Conservation (phyloP, 2,329 filamentous ascomycete genomes). For the Metarhizium humberi region DNA sequence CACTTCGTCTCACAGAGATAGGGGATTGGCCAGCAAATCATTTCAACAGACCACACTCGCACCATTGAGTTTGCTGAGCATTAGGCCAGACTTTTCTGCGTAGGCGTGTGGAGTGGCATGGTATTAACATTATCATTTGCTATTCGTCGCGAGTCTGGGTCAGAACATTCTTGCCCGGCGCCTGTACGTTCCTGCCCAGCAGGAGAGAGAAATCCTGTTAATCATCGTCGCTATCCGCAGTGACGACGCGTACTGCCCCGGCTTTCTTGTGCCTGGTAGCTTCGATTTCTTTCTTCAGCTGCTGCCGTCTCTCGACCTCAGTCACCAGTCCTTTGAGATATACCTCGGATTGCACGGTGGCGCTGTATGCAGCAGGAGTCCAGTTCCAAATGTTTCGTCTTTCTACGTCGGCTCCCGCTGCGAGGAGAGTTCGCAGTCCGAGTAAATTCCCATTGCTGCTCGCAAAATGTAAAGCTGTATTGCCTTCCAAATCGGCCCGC, state of each 20-base stretch:
- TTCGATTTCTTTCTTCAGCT: constrained; percentile 30
- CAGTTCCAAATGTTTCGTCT: constrained; percentile 68
- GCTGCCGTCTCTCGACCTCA: constrained; percentile 54
- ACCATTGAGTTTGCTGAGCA: no score
- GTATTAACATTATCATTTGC: no score
- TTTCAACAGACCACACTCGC: background rate
- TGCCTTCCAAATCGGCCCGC: constrained; percentile 61
- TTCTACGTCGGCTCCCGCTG: constrained; percentile 67
- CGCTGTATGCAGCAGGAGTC: constrained; percentile 75
- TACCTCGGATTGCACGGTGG: constrained; percentile 74
- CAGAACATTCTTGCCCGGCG: no score
- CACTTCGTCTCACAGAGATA: background rate
- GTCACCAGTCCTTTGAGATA: constrained; percentile 71
- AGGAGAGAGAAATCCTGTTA: constrained; percentile 15
- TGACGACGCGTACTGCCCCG: constrained; percentile 35
- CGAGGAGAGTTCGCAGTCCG: constrained; percentile 65
- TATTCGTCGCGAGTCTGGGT: no score
- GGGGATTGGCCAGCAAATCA: background rate
- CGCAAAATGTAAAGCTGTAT: constrained; percentile 81
- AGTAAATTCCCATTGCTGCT: constrained; percentile 73
- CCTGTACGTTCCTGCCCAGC: background rate
- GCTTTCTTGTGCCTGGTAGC: constrained; percentile 32
- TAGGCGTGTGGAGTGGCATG: no score
- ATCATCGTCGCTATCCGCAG: constrained; percentile 25
- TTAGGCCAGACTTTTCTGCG: no score